phyloP scores from a whole-genome alignment of 2,329 filamentous ascomycete species.

The Sporothrix pseudoabietina region DNA sequence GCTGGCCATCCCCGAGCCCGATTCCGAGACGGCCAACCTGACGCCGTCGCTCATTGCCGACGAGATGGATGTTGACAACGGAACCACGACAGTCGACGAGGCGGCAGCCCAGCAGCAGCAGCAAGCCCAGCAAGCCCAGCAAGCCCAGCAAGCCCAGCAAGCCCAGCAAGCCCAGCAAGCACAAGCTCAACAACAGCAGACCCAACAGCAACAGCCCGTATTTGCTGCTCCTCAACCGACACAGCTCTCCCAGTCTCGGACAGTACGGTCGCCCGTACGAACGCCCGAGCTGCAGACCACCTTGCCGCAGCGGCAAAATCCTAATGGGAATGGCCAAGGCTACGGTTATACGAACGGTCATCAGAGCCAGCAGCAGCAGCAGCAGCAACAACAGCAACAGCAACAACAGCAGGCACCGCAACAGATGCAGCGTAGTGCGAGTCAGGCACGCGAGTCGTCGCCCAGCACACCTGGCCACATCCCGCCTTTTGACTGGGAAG shows the following conservation, averaged over 20 bases:
- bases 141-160: too few relatives aligned
- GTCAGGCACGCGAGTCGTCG: slow-evolving; percentile 36
- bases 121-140: not conserved
- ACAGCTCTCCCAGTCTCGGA: not conserved
- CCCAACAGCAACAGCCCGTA: not conserved
- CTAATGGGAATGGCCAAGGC: slow-evolving; percentile 10
- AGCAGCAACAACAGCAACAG: slow-evolving; percentile 7
- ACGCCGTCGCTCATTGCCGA: slow-evolving; percentile 25
- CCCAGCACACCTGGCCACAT: slow-evolving; percentile 57
- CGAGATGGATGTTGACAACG: slow-evolving; percentile 35
- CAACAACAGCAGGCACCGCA: not conserved
- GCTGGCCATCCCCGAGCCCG: slow-evolving; percentile 11
- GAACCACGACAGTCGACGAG: not conserved
- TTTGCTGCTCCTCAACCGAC: slow-evolving; percentile 4
- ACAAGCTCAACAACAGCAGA: not conserved
- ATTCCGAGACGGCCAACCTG: slow-evolving; percentile 8
- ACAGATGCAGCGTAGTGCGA: slow-evolving; percentile 12
- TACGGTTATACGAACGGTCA: slow-evolving; percentile 39
- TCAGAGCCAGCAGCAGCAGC: slow-evolving; percentile 9
- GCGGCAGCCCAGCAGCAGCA: not conserved
- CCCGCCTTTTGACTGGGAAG: slow-evolving; percentile 70
- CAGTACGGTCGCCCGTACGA: slow-evolving; percentile 36
- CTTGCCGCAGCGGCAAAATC: slow-evolving; percentile 10
- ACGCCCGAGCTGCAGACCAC: slow-evolving; percentile 45
- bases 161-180: not conserved